These are phyloP conservation scores for Aureobasidium sp. DNA, from an alignment of 2,329 filamentous ascomycete genomes.

Conservation along the genomic window DNA sequence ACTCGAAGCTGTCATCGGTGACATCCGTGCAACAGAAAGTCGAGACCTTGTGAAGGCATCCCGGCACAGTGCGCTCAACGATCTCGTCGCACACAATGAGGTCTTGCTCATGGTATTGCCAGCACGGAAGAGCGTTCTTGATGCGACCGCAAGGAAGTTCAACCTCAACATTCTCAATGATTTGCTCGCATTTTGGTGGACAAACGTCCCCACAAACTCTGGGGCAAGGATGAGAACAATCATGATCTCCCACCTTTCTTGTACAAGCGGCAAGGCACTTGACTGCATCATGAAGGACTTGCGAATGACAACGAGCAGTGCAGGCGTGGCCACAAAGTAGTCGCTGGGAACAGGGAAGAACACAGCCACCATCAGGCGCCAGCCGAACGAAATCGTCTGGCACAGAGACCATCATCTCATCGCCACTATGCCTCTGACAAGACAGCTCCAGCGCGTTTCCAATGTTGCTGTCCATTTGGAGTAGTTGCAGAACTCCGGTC, in stretches of 20 bases:
- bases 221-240: constrained; percentile 35
- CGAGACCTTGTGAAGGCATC: constrained; percentile 49
- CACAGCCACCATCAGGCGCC: constrained; percentile 55
- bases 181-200: constrained; percentile 13
- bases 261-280: constrained; percentile 34
- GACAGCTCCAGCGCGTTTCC: constrained; percentile 45
- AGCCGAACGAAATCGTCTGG: constrained; percentile 50
- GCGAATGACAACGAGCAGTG: constrained; percentile 37
- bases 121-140: constrained; percentile 20
- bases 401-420: constrained; percentile 39
- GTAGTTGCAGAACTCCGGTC: constrained; percentile 46
- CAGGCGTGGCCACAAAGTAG: constrained; percentile 40
- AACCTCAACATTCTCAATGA: constrained; percentile 22
- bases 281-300: constrained; percentile 33
- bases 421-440: constrained; percentile 53
- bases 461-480: constrained; percentile 39
- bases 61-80: constrained; percentile 42
- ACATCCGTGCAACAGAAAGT: constrained; percentile 49
- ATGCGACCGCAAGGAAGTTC: constrained; percentile 24
- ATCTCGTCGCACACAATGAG: constrained; percentile 40
- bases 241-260: constrained; percentile 22
- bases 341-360: constrained; percentile 37
- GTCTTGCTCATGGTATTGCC: constrained; percentile 32
- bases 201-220: constrained; percentile 32
- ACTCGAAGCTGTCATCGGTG: constrained; percentile 1